Base-by-base conservation (phyloP, 805 yeast genomes). In the Lipomyces spencermartinsiae region DNA sequence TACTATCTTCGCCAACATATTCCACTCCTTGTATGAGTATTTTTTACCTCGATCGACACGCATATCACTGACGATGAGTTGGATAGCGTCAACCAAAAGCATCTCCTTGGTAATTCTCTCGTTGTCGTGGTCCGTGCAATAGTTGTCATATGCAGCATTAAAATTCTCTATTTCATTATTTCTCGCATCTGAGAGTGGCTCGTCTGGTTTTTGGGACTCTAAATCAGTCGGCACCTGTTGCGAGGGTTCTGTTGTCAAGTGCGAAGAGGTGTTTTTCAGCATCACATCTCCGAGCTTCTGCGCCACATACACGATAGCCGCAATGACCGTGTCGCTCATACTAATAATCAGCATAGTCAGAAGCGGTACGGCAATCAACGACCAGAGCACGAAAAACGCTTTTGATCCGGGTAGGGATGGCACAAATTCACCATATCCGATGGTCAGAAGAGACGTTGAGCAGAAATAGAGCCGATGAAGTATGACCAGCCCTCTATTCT, bases 301-400 rank as follows among this genome's bases (percentile, higher is more conserved):
- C 19, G 63, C 49, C 19, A 33, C 33, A 8, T 37, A 10, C 49
- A 63, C 53, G n/a, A 74, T 61, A 29, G 59, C 59, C 22, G 59
- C 66, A 55, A 76, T 73, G 33, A 76, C 56, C n/a, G 85, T 80
- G 75, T 91, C 95, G 69, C 94, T 91, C 59, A 89, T 80, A 62
- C 86, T 87, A 0, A 93, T 87, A 51, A 92, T 86, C 65, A 92
- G 82, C n/a, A 89, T 88, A 1, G 97, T 90, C 96, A 92, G 92
- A 61, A 92, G 81, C 1, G 97, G 97, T 29, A 93, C 89, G 0
- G 97, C 97, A 7, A 87, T 80, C 25, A 93, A 76, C 0, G 93
- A 89, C 97, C 97, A 93, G 7, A 87, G 78, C 8, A 91, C 86
- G 73, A 92, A 92, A 72, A 92, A 86, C 0, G 89, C 84, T 56